These are phyloP conservation scores for Psidium guajava DNA, from an alignment of 345 rosid species.

Conservation along the genomic window DNA sequence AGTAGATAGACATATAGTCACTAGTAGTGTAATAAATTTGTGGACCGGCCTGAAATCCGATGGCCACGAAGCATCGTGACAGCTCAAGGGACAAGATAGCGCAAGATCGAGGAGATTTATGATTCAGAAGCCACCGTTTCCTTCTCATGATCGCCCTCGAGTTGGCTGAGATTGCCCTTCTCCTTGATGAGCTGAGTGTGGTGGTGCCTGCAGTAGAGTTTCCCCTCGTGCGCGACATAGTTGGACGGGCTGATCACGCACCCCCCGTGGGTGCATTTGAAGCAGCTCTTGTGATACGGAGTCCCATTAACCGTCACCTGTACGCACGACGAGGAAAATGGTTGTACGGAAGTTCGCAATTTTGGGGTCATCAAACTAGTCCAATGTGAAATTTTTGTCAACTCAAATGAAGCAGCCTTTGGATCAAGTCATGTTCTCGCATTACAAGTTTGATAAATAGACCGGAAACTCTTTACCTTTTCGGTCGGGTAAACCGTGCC, in stretches of 20 bases:
- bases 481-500: constrained; percentile 87
- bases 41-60: not conserved
- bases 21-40: not conserved
- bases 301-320: constrained; percentile 97
- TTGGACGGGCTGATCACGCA: constrained; percentile 90
- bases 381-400: not conserved
- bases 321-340: not conserved
- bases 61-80: not conserved
- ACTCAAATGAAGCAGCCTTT: not conserved
- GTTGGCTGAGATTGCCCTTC: constrained; percentile 94
- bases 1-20: not conserved
- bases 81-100: not conserved
- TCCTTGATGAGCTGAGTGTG: constrained; percentile 88
- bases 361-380: not conserved
- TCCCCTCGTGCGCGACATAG: constrained; percentile 91
- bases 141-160: constrained; percentile 60
- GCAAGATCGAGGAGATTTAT: not conserved
- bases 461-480: constrained; percentile 32
- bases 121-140: constrained; percentile 3
- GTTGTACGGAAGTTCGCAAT: not conserved
- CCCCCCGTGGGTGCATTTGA: constrained; percentile 99
- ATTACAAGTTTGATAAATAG: not conserved
- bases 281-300: constrained; percentile 90
- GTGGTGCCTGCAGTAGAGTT: constrained; percentile 96
- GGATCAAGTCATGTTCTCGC: not conserved